phyloP scores from a whole-genome alignment of 1,284 basidiomycete species.

The Ceratobasidium theobromae region DNA sequence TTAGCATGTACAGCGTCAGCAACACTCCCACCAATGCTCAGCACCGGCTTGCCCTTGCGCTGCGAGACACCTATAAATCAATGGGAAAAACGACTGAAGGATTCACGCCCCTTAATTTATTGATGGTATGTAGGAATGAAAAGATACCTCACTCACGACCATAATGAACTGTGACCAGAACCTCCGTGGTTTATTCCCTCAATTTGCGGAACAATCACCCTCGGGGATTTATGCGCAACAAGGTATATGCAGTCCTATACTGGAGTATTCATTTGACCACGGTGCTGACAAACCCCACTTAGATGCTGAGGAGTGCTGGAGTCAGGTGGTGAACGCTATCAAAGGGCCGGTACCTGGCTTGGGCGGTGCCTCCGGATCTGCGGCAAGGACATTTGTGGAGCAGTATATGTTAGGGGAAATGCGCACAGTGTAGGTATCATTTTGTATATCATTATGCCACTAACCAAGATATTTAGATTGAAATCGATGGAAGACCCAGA shows the following conservation, averaged over 20 bases:
- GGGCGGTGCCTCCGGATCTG: conserved; percentile 43
- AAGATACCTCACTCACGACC: conserved; percentile 10
- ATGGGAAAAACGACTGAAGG: conserved; percentile 78
- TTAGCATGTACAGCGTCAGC: neutral
- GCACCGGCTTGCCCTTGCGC: conserved; percentile 49
- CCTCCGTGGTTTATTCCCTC: conserved; percentile 81
- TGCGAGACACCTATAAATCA: conserved; percentile 65
- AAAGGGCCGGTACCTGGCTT: conserved; percentile 58
- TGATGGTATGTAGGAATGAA: conserved; percentile 45
- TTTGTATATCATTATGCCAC: neutral
- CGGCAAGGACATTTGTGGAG: conserved; percentile 67
- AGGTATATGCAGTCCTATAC: conserved; percentile 5
- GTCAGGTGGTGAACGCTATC: conserved; percentile 78
- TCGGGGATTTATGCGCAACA: conserved; percentile 31
- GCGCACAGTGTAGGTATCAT: conserved; percentile 67
- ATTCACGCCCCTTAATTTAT: conserved; percentile 73
- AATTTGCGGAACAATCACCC: conserved; percentile 83
- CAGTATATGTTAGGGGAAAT: conserved; percentile 84
- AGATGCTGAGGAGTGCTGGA: conserved; percentile 98
- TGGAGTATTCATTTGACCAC: neutral
- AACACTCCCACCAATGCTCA: conserved; percentile 41
- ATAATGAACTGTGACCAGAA: conserved; percentile 42
- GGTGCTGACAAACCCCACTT: neutral
- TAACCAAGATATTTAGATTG: conserved; percentile 51
- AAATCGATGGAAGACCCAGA: conserved; percentile 79